A percentile compares a stretch with the other conserved stretches of the same genome.
phyloP scores from a whole-genome alignment of 768 basidiomycete species.

The Chalciporus piperatus region DNA sequence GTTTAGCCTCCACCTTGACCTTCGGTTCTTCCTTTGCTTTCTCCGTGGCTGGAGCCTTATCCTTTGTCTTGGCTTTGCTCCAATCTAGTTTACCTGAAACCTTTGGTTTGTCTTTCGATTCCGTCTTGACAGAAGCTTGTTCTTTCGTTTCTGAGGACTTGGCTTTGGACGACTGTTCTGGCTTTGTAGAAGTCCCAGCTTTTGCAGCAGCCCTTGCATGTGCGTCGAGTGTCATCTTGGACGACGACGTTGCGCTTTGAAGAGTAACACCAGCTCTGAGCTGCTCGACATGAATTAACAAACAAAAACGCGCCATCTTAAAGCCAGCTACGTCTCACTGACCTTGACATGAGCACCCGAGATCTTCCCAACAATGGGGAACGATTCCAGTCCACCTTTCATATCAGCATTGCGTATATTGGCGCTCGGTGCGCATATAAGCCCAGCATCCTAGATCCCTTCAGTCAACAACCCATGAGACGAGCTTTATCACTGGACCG shows the following conservation, averaged over 20 bases:
- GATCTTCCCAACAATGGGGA: constrained; percentile 41
- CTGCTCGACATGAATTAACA: constrained; percentile 8
- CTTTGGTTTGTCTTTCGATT: constrained; percentile 30
- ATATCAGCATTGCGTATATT: constrained; percentile 35
- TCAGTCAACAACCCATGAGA: too few species aligned
- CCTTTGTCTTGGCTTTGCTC: constrained; percentile 55
- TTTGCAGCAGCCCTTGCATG: constrained; percentile 13
- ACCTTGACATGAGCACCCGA: constrained; percentile 48
- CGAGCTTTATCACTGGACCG: too few species aligned
- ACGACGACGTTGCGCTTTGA: constrained; percentile 34
- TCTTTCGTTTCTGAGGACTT: constrained; percentile 30
- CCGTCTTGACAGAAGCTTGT: constrained; percentile 20
- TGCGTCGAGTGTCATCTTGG: constrained; percentile 42
- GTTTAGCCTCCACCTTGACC: constrained; percentile 11
- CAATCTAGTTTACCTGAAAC: constrained; percentile 57
- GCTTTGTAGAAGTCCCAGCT: constrained; percentile 6
- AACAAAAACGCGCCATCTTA: background rate
- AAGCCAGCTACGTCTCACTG: background rate
- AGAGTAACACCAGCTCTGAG: constrained; percentile 5
- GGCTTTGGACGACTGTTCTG: constrained; percentile 12
- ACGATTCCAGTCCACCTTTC: constrained; percentile 15
- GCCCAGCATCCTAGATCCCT: constrained; percentile 40
- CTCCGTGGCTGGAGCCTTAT: constrained; percentile 15
- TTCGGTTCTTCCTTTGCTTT: constrained; percentile 17
- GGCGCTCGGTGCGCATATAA: constrained; percentile 36